phyloP scores from a whole-genome alignment of 2,329 filamentous ascomycete genomes.

The Blumeriella jaapii region DNA sequence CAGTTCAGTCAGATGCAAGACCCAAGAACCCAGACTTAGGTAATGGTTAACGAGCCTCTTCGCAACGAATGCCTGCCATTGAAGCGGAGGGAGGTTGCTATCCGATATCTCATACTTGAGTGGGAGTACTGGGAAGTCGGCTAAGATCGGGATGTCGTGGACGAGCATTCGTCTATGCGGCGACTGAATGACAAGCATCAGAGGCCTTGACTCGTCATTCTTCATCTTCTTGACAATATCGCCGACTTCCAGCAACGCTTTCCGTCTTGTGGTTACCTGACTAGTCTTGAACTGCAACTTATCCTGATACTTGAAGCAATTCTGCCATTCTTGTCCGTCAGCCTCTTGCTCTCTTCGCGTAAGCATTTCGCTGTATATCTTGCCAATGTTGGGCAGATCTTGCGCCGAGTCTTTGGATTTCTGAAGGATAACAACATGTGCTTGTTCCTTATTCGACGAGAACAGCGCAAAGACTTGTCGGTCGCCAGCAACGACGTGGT shows the following conservation, averaged over 20 bases:
- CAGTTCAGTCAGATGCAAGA: slow-evolving; percentile 76
- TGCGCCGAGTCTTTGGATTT: slow-evolving; percentile 65
- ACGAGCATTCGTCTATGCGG: slow-evolving; percentile 70
- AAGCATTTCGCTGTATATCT: slow-evolving; percentile 72
- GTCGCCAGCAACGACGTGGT: slow-evolving; percentile 84
- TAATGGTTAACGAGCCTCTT: slow-evolving; percentile 82
- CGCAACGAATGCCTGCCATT: slow-evolving; percentile 85
- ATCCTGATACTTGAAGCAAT: slow-evolving; percentile 78
- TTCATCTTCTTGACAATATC: slow-evolving; percentile 85
- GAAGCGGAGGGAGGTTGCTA: slow-evolving; percentile 77
- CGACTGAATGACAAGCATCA: slow-evolving; percentile 83
- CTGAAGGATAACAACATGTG: slow-evolving; percentile 81
- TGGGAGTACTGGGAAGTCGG: slow-evolving; percentile 72
- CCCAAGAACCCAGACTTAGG: slow-evolving; percentile 84
- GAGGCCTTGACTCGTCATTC: slow-evolving; percentile 69
- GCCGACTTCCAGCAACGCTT: slow-evolving; percentile 77
- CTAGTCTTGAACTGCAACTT: slow-evolving; percentile 74
- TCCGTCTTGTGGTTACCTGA: slow-evolving; percentile 80
- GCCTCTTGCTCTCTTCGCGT: slow-evolving; percentile 53
- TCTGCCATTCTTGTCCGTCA: slow-evolving; percentile 61
- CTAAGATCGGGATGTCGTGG: slow-evolving; percentile 74
- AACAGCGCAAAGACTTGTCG: slow-evolving; percentile 90
- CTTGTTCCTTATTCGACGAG: slow-evolving; percentile 68
- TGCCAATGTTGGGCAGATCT: slow-evolving; percentile 81
- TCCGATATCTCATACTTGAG: slow-evolving; percentile 76